Base-by-base conservation (phyloP, 176 grass and related monocot genomes). In the Carex cristatella region DNA sequence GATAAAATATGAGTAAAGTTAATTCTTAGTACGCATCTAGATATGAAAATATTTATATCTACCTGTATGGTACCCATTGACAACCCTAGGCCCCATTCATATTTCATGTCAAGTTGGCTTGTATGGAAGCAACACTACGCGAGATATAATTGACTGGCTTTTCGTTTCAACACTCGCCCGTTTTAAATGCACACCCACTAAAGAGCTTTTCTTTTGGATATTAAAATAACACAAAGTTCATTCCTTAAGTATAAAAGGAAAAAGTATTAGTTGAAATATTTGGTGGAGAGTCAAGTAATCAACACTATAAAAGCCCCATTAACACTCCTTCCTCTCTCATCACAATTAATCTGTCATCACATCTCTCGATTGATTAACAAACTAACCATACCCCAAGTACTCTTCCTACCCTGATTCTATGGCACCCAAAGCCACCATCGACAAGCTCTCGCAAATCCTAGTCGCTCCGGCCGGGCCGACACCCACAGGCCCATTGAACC, bases 381-480 rank as follows among this genome's bases (percentile, higher is more conserved):
- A 61, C 44, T 2, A 51, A 67, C 56, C 69, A 71, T 60, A 53
- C 5, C n/a, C 60, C 32, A 6, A 23, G 23, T 23, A 18, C 82
- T 14, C 4, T 1, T 1, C 13, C 65, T 60, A 84, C 7, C 66
- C 7, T 84, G 11, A 9, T 11, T n/a, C 11, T 38, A 71, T 87
- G 84, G 32, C 75, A 18, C 14, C 60, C 0, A 64, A 77, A 62
- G 13, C 12, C 2, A 93, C 88, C 16, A 58, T 94, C 42, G 76
- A 92, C 2, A 85, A 84, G 85, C 70, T 85, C 6, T 81, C 38
- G 0, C 87, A 90, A 38, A 85, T 61, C 8, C 62, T 81, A 40
- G 93, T 98, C 2, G 84, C 87, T 0, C 96, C 91, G 54, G 76
- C 71, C 1, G 87, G 90, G 72, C 88, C 88, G 0, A 95, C 88